Conservation (phyloP, 2,329 filamentous ascomycete genomes). For the Scopulariopsis brevicaulis region DNA sequence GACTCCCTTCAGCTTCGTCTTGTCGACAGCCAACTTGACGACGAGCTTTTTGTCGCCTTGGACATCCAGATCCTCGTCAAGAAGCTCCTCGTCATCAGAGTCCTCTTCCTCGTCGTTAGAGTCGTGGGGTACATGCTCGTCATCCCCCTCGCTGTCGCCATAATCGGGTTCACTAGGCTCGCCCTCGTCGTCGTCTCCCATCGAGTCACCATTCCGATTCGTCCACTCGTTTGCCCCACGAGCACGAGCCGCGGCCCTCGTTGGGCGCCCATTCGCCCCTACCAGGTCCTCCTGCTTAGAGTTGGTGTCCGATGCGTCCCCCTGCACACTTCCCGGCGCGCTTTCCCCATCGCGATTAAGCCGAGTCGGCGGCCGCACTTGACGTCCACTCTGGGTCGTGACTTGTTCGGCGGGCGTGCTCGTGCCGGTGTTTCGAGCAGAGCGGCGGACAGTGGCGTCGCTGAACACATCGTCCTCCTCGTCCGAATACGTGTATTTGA, state of each 20-base stretch:
- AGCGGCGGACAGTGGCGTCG: constrained; percentile 47
- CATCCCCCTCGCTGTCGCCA: constrained; percentile 57
- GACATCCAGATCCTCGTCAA: constrained; percentile 42
- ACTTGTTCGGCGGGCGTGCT: constrained; percentile 61
- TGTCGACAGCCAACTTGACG: constrained; percentile 55
- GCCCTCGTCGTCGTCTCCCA: constrained; percentile 40
- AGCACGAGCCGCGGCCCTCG: constrained; percentile 10
- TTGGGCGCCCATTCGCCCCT: constrained; percentile 35
- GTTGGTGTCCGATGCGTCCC: constrained; percentile 23
- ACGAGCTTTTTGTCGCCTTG: constrained; percentile 45
- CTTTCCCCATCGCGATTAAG: constrained; percentile 51
- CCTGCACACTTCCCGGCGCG: constrained; percentile 31
- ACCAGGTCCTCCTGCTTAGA: neutral
- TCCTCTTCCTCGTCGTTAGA: constrained; percentile 45
- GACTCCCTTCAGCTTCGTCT: constrained; percentile 19
- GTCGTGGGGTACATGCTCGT: constrained; percentile 52
- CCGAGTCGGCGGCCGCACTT: constrained; percentile 60
- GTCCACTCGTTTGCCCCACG: neutral
- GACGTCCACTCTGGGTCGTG: constrained; percentile 77
- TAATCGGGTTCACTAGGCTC: constrained; percentile 64
- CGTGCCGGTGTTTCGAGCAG: constrained; percentile 62
- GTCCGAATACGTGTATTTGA: constrained; percentile 93
- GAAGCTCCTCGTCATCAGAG: constrained; percentile 43
- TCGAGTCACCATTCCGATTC: neutral
- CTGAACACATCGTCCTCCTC: constrained; percentile 64